Evolutionary conservation across 495 filamentous ascomycete genomes (phyloP).

Genomic region (Bombardia bombarda): DNA sequence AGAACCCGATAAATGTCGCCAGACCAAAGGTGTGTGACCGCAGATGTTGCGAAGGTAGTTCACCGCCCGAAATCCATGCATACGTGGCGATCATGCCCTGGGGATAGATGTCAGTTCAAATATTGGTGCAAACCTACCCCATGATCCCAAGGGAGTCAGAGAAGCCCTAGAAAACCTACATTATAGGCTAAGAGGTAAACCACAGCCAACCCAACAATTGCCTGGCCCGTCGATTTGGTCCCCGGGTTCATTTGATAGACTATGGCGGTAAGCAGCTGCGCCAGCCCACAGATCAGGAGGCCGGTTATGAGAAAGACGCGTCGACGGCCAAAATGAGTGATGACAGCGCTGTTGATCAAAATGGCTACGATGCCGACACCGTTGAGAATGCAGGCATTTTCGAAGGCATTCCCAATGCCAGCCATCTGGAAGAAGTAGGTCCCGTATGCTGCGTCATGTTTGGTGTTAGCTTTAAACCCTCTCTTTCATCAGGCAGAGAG

Average conservation of each 20-base stretch:
- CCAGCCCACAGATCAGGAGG: conserved; percentile 40
- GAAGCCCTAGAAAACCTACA: no score
- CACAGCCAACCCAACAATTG: conserved; percentile 42
- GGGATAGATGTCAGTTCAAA: background rate
- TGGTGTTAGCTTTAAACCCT: no score
- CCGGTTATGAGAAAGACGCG: conserved; percentile 42
- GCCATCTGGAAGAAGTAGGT: conserved; percentile 60
- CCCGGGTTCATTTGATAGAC: conserved; percentile 43
- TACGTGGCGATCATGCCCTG: conserved; percentile 40
- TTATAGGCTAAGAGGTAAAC: conserved; percentile 49
- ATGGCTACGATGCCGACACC: conserved; percentile 44
- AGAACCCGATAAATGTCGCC: conserved; percentile 42
- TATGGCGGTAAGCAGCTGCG: conserved; percentile 42
- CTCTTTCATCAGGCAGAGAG: no score
- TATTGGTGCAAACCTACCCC: no score
- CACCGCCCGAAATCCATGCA: conserved; percentile 51
- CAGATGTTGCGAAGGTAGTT: conserved; percentile 44
- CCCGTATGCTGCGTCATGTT: conserved; percentile 42
- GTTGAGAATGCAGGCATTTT: conserved; percentile 45
- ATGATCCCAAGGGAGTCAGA: no score
- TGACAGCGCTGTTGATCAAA: conserved; percentile 40
- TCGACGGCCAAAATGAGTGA: conserved; percentile 45
- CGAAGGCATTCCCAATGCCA: conserved; percentile 46
- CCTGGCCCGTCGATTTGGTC: conserved; percentile 37
- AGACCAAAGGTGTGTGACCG: conserved; percentile 48